Base-by-base conservation (phyloP, 2,329 filamentous ascomycete genomes). In the Aspergillus amoenus region DNA sequence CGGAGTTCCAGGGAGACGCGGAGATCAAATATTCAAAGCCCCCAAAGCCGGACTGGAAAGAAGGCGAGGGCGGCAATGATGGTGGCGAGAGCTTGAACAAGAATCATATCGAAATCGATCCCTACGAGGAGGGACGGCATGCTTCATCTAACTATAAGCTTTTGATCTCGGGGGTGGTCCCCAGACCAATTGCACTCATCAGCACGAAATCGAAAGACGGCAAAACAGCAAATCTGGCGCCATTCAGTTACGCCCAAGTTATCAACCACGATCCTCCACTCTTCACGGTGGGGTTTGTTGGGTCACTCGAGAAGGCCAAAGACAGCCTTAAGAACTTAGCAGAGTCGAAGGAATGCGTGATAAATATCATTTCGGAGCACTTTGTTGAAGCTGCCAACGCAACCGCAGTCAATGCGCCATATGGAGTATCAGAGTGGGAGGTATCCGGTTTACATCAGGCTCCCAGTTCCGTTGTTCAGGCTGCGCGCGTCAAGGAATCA, bases 331-430 rank as follows among this genome's bases (percentile, higher is more conserved):
- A 80, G 66, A 95, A 96, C 71, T 77, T 97, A 56, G 68, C 82
- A 8, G 88, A 88, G 39, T 86, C 83, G 0, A 78, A 82, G 45
- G 91, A 96, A 77, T 93, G 90, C 75, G 85, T 87, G 57, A 87
- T 97, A 77, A 96, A 94, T 77, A 90, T 96, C 69, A 90, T 97
- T 68, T 86, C 84, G 8, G 92, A 96, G 77, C 84, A 87, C 70
- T 96, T 88, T 70, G 69, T 94, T 68, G 93, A 97, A 78, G 93
- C 93, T 0, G 93, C 92, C 47, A 97, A 97, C 74, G 81, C 86
- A n/a, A 84, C 88, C 3, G 82, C 82, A 47, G 85, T 95, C 66
- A 90, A 96, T 72, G 84, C 90, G 0, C 93, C 93, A 0, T 86
- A 86, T 60, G 90, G 88, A 1, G 77, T 84, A 1, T 89, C 85